These are phyloP conservation scores for Lachnellula occidentalis DNA, from an alignment of 2,329 filamentous ascomycete species.

Conservation along the genomic window DNA sequence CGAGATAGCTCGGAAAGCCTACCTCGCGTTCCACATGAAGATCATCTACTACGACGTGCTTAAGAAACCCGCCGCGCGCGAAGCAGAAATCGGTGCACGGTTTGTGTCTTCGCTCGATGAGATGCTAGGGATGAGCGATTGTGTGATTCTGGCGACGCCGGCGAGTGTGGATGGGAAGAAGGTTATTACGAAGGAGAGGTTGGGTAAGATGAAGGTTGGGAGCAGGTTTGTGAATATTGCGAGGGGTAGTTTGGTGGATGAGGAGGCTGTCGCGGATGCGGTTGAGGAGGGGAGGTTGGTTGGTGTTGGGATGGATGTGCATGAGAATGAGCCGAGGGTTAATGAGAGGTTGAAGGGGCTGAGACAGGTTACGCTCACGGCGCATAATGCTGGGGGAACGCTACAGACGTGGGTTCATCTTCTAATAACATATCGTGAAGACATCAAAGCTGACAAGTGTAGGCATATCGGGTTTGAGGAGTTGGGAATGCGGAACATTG, in stretches of 20 bases:
- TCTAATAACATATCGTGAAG: no score
- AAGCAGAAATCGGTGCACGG: constrained; percentile 42
- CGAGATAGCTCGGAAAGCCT: constrained; percentile 54
- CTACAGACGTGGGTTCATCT: constrained; percentile 45
- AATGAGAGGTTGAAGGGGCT: constrained; percentile 25
- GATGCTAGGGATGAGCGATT: constrained; percentile 51
- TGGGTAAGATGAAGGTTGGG: constrained; percentile 48
- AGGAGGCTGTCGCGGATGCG: constrained; percentile 55
- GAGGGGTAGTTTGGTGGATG: constrained; percentile 58
- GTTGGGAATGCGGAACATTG: constrained; percentile 60
- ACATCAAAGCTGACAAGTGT: not conserved
- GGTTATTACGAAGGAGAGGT: constrained; percentile 43
- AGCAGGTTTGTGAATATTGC: constrained; percentile 61
- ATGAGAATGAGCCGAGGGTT: constrained; percentile 50
- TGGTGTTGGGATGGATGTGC: constrained; percentile 58
- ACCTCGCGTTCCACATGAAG: constrained; percentile 58
- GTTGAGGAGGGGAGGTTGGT: constrained; percentile 46
- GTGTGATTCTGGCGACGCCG: constrained; percentile 57
- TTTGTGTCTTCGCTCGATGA: constrained; percentile 47
- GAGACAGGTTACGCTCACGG: constrained; percentile 48
- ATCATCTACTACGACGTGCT: constrained; percentile 58
- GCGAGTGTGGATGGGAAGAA: constrained; percentile 40
- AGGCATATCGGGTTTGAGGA: constrained; percentile 55
- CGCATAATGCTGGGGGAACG: constrained; percentile 63
- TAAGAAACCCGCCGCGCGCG: constrained; percentile 32